Evolutionary conservation across 2,329 filamentous ascomycete species (phyloP), one percentile per base, ranked within the genome.

Genomic region (Magnaporthiopsis incrustans): DNA sequence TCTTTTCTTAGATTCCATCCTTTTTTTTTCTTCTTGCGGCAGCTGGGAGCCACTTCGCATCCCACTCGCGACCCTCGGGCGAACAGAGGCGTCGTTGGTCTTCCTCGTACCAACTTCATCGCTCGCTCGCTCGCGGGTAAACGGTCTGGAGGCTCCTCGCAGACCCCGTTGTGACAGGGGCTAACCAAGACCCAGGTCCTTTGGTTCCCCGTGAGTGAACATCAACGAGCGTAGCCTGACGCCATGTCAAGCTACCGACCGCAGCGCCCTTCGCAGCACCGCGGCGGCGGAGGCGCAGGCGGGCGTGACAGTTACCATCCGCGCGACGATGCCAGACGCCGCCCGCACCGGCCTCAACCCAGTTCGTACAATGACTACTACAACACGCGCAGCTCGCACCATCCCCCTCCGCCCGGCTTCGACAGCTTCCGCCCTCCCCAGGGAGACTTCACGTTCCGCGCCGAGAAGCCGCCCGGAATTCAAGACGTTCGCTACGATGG

Each of bases 391-490:
- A 61, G 38, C 60, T 64, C 63, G 18, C 58, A 62, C 18, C 60
- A 59, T 22, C 63, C 63, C 27, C 59, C 63, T 12, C 60, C 63
- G 22, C 60, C 60, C 14, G 64, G 60, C 57, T 60, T 58, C 53
- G 57, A 63, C 30, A 59, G 38, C 60, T 63, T 63, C 44, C 59
- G 66, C 1, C 76, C 75, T 8, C 78, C 78, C 14, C 77, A 76
- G 62, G 72, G 82, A 53, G 82, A 85, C 62, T 87, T 87, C 69
- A 82, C 81, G 0, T 87, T 86, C 65, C 80, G 81, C 8, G 73
- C 80, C 57, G 78, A 84, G 14, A 81, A 81, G 62, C 83, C 84
- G 4, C 68, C 78, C 0, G 82, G 82, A 5, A 74, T 85, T 22
- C 72, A 75, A 25, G 75, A 80, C 12, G 69, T 72, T 1, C 67